These are phyloP conservation scores for Earliella scabrosa DNA, from an alignment of 1,284 basidiomycete genomes.

Conservation along the genomic window DNA sequence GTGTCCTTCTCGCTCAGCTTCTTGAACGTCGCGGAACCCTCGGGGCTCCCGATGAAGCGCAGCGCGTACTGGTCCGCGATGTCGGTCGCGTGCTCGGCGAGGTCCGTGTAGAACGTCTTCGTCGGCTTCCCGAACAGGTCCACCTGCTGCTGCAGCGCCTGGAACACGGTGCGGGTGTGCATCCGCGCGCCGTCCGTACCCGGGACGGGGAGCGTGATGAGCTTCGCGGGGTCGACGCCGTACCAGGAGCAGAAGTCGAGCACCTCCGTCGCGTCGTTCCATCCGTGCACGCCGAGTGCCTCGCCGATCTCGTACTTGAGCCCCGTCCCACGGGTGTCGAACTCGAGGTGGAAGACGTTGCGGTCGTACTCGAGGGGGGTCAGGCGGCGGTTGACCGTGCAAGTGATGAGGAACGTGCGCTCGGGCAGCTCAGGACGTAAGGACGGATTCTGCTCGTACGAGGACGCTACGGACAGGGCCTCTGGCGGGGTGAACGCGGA, in stretches of 20 bases:
- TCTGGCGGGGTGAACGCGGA: conserved; percentile 70
- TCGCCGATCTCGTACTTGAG: conserved; percentile 97
- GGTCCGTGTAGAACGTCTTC: conserved; percentile 93
- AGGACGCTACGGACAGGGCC: conserved; percentile 33
- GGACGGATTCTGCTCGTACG: conserved; percentile 64
- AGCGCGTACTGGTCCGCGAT: conserved; percentile 83
- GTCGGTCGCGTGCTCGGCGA: conserved; percentile 78
- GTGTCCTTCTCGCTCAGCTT: conserved; percentile 95
- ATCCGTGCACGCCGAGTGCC: conserved; percentile 96
- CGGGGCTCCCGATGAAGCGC: conserved; percentile 92
- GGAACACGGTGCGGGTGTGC: conserved; percentile 94
- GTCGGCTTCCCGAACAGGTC: conserved; percentile 96
- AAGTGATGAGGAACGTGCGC: conserved; percentile 92
- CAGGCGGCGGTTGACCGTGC: conserved; percentile 92
- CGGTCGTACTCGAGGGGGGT: conserved; percentile 96
- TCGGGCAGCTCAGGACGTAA: conserved; percentile 89
- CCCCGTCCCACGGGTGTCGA: conserved; percentile 90
- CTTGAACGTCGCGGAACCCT: conserved; percentile 93
- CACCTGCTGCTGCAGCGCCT: conserved; percentile 94
- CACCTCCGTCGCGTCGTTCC: conserved; percentile 94
- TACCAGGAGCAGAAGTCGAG: conserved; percentile 92
- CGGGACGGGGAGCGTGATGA: conserved; percentile 83
- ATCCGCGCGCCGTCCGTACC: conserved; percentile 57
- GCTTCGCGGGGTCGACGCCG: conserved; percentile 80
- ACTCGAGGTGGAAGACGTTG: conserved; percentile 99